phyloP scores from a whole-genome alignment of 345 rosid species.

The Melaleuca quinquenervia region DNA sequence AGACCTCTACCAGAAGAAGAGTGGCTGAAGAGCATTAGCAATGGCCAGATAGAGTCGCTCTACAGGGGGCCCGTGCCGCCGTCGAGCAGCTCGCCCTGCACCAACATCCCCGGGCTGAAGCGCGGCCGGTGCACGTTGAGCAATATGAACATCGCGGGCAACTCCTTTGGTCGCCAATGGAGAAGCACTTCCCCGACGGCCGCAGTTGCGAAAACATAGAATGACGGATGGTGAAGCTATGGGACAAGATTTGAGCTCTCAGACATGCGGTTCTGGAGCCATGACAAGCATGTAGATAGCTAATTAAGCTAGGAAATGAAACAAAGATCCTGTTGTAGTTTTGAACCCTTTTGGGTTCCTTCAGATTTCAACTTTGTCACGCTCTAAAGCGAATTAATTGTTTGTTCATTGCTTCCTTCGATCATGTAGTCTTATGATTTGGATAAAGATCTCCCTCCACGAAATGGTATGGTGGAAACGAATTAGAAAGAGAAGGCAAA shows the following conservation, averaged over 20 bases:
- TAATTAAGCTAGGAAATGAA: neutral
- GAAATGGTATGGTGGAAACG: neutral
- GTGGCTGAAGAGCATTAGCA: neutral
- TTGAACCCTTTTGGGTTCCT: neutral
- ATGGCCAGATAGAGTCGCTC: constrained; percentile 2
- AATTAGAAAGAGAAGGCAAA: neutral
- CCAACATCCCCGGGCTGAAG: constrained; percentile 11
- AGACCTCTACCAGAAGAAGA: constrained; percentile 10
- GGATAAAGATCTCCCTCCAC: neutral
- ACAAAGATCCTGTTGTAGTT: neutral
- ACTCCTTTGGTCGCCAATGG: neutral
- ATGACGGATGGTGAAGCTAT: neutral
- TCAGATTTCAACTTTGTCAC: neutral
- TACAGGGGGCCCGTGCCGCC: constrained; percentile 27
- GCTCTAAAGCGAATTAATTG: neutral
- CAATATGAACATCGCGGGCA: neutral
- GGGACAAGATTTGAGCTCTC: neutral
- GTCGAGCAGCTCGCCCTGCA: constrained; percentile 15
- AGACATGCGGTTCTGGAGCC: neutral
- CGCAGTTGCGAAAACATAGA: too few species aligned
- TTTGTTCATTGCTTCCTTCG: neutral
- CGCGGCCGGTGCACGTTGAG: constrained; percentile 18
- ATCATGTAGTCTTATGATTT: neutral
- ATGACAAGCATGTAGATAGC: neutral
- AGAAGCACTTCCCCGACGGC: neutral